phyloP scores from a whole-genome alignment of 805 yeast genomes.

The Ogataea pignaliae region DNA sequence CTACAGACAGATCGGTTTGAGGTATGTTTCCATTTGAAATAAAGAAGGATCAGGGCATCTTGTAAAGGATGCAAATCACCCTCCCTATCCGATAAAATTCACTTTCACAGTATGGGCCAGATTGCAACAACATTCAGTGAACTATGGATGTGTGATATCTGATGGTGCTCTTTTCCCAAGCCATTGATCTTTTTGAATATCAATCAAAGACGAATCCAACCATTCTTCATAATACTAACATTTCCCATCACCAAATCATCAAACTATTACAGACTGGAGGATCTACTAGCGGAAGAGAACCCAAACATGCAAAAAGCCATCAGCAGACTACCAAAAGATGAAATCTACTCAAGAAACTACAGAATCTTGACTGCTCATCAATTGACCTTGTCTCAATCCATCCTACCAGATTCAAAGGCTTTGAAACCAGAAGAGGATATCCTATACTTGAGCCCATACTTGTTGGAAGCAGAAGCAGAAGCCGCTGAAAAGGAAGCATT shows the following conservation, averaged over 20 bases:
- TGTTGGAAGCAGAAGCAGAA: constrained; percentile 93
- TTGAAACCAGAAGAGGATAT: constrained; percentile 75
- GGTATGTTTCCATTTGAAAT: constrained; percentile 24
- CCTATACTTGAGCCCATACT: constrained; percentile 81
- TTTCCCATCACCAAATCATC: not conserved
- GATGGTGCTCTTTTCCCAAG: too few relatives aligned
- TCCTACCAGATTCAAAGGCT: constrained; percentile 77
- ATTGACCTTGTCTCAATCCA: constrained; percentile 73
- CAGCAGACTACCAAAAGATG: constrained; percentile 78
- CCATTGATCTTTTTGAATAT: too few relatives aligned
- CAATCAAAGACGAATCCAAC: not conserved
- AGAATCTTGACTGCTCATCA: constrained; percentile 93
- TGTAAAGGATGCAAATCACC: not conserved
- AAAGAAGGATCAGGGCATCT: not conserved
- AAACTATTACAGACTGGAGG: constrained; percentile 58
- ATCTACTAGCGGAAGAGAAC: constrained; percentile 81
- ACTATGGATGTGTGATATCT: too few relatives aligned
- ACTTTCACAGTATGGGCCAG: too few relatives aligned
- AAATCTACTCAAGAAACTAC: constrained; percentile 85
- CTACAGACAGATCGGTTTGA: constrained; percentile 92
- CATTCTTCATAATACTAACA: constrained; percentile 9
- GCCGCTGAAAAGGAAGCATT: constrained; percentile 81
- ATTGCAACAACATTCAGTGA: too few relatives aligned
- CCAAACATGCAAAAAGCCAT: constrained; percentile 84
- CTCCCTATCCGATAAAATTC: not conserved